Evolutionary conservation across 768 basidiomycete genomes (phyloP), one percentile per base, ranked within the genome.

Genomic region (Rhodotorula toruloides): DNA sequence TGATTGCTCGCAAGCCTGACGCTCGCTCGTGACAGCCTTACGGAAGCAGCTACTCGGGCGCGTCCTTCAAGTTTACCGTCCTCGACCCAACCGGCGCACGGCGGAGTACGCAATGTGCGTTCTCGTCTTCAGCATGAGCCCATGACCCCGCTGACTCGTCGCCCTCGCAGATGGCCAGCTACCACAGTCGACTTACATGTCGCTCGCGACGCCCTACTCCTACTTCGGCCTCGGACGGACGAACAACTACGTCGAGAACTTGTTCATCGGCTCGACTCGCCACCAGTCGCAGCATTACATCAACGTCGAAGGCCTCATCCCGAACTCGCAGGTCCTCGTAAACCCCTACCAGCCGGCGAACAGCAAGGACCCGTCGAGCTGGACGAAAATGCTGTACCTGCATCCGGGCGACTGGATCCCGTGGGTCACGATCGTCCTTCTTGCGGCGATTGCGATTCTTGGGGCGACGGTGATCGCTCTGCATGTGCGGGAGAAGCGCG

Each of bases 181-280:
- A 10, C 87, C 96, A 7, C 91, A 94, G 75, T 90, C 92, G 5
- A 85, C 89, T 0, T 98, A 98, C 77, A 89, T 94, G 59, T 82
- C 93, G 21, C 83, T 98, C 16, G 84, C 87, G 60, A 87, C 90
- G 1, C 96, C 96, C 1, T 98, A 97, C 75, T 85, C 91, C 3
- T 96, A 92, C 82, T 90, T 98, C 75, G 94, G 96, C 2, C 85
- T 99, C 13, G 96, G 94, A 1, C 85, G 96, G 47, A 98, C 93
- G 22, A 99, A 99, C 78, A 99, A 99, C 77, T 99, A 99, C 79
- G 92, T 99, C 74, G 96, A 99, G 82, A 97, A 97, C 77, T 83
- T 99, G 4, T 96, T 96, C 76, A 89, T 98, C 27, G 96, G 96
- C 22, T 87, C 91, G 8, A 94, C 92, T 11, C 82, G 89, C 37